Conservation (phyloP, 2,329 filamentous ascomycete species). For the Aspergillus bombycis region DNA sequence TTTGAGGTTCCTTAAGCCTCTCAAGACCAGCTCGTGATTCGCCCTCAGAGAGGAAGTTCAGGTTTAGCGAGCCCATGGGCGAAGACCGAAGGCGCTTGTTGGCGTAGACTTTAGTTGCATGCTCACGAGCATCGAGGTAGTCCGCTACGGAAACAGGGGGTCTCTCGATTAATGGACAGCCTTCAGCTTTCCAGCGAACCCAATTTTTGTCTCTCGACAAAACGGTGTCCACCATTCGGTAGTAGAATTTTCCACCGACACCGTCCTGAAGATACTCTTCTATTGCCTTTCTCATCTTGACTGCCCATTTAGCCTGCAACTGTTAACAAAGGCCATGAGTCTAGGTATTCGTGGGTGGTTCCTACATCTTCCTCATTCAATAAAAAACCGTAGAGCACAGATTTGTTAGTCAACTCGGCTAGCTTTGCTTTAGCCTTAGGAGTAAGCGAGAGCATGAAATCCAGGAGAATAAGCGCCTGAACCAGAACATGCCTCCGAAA, state of each 20-base stretch:
- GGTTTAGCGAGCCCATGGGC: constrained; percentile 72
- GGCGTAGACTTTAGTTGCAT: constrained; percentile 67
- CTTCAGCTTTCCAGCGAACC: constrained; percentile 97
- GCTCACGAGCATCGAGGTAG: constrained; percentile 70
- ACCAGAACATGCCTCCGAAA: constrained; percentile 94
- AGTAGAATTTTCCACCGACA: constrained; percentile 86
- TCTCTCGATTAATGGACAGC: constrained; percentile 82
- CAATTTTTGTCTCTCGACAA: constrained; percentile 96
- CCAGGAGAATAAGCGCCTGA: constrained; percentile 89
- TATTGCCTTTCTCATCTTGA: constrained; percentile 75
- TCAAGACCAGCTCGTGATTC: constrained; percentile 66
- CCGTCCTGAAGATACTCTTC: constrained; percentile 81
- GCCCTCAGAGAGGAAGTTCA: constrained; percentile 76
- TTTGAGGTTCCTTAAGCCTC: constrained; percentile 66
- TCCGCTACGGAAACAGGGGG: constrained; percentile 69
- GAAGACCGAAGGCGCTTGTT: constrained; percentile 71
- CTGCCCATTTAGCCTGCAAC: constrained; percentile 77
- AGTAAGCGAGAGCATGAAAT: constrained; percentile 91
- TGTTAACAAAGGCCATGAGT: constrained; percentile 19
- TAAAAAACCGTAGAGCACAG: constrained; percentile 80
- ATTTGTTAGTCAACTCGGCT: constrained; percentile 75
- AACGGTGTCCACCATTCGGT: constrained; percentile 95
- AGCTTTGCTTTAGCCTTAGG: constrained; percentile 79
- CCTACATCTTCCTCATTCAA: constrained; percentile 80
- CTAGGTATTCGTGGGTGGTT: background rate